phyloP scores from a whole-genome alignment of 2,329 filamentous ascomycete genomes.

The Mycosphaerella arachidis region DNA sequence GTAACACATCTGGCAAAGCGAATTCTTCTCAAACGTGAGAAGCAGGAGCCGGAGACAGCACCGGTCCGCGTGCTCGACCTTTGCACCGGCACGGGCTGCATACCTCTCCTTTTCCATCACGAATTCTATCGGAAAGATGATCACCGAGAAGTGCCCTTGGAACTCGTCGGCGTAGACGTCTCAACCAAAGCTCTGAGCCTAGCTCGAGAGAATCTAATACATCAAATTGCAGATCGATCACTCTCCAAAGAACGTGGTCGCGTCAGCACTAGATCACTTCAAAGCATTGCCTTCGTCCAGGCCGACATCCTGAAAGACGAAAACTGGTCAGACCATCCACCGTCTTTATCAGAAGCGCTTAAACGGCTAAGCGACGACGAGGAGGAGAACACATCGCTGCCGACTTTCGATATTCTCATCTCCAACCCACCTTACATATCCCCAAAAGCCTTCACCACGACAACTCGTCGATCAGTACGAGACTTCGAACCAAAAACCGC shows the following conservation, averaged over 20 bases:
- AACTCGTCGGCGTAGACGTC: slow-evolving; percentile 69
- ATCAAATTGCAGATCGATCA: slow-evolving; percentile 35
- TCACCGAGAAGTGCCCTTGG: slow-evolving; percentile 33
- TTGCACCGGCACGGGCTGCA: slow-evolving; percentile 89
- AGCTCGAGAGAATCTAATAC: slow-evolving; percentile 55
- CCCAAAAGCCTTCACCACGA: slow-evolving; percentile 53
- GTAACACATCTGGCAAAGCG: slow-evolving; percentile 30
- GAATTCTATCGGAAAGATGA: slow-evolving; percentile 44
- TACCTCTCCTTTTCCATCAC: slow-evolving; percentile 69
- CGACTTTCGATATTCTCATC: slow-evolving; percentile 58
- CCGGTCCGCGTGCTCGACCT: slow-evolving; percentile 69
- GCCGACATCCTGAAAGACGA: slow-evolving; percentile 32
- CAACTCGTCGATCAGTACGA: slow-evolving; percentile 69
- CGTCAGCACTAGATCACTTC: slow-evolving; percentile 13
- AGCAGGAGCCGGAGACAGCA: slow-evolving; percentile 2
- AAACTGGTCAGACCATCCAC: not conserved
- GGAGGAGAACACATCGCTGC: not conserved
- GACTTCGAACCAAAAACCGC: slow-evolving; percentile 77
- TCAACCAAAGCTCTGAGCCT: slow-evolving; percentile 62
- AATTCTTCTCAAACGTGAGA: slow-evolving; percentile 22
- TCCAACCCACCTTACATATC: slow-evolving; percentile 94
- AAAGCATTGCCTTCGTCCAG: slow-evolving; percentile 29
- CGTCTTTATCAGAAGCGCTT: slow-evolving; percentile 13
- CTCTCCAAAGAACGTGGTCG: slow-evolving; percentile 31
- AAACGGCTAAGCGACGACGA: slow-evolving; percentile 5